Percentiles rank a stretch among this genome's conserved stretches.
Evolutionary conservation across 306 rosid species (phyloP).

Genomic region (Lablab purpureus): DNA sequence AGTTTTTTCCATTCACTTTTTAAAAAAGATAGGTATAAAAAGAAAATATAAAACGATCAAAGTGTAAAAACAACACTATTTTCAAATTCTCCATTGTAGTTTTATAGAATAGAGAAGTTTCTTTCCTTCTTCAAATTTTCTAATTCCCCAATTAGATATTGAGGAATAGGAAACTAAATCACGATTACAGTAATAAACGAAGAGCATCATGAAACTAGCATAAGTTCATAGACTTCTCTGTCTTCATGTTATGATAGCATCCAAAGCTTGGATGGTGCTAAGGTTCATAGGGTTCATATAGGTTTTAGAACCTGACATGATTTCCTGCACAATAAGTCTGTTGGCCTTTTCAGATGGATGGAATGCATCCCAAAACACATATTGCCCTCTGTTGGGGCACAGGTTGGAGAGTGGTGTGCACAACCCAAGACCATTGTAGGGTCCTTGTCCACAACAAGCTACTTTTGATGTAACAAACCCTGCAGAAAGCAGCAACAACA

Average conservation of each 20-base stretch:
- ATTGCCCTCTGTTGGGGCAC: slow-evolving; percentile 60
- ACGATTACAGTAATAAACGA: slow-evolving; percentile 7
- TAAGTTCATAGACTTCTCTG: neutral
- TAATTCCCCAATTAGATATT: slow-evolving; percentile 7
- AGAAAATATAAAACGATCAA: neutral
- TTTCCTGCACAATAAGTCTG: slow-evolving; percentile 51
- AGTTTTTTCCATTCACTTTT: neutral
- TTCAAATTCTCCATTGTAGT: neutral
- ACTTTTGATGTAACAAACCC: slow-evolving; percentile 69
- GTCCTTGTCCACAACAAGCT: slow-evolving; percentile 94
- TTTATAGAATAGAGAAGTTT: neutral
- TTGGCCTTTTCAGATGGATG: slow-evolving; percentile 82
- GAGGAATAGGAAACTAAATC: slow-evolving; percentile 8
- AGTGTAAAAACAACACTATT: neutral
- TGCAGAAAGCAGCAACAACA: slow-evolving; percentile 11
- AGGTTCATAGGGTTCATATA: slow-evolving; percentile 90
- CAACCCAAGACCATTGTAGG: slow-evolving; percentile 74
- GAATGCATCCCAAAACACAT: slow-evolving; percentile 88
- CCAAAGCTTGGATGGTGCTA: slow-evolving; percentile 74
- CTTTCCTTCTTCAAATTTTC: neutral
- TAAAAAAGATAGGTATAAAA: neutral
- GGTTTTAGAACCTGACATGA: slow-evolving; percentile 54
- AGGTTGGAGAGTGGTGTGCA: slow-evolving; percentile 70
- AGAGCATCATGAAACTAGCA: slow-evolving; percentile 10
- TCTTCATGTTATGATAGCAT: slow-evolving; percentile 36